A percentile compares a stretch with the other conserved stretches of the same genome.
Conservation (phyloP, 495 filamentous ascomycete genomes). For the Podospora bellae-mahoneyi region DNA sequence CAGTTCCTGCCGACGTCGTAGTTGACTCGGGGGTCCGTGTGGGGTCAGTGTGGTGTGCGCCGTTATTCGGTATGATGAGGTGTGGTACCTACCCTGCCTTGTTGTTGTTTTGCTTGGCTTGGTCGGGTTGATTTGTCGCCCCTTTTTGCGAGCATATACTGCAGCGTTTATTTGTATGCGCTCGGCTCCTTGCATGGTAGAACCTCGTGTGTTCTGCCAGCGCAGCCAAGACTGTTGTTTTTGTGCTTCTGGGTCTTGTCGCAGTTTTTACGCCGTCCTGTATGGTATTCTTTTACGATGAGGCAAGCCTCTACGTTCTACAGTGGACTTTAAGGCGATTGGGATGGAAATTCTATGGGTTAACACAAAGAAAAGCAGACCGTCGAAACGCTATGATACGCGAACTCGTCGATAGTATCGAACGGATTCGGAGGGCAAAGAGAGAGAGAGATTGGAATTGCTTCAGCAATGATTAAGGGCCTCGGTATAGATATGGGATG, state of each 20-base stretch:
- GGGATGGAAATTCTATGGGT: conserved; percentile 1
- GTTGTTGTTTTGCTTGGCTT: conserved; percentile 9
- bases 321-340: background rate
- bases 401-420: background rate
- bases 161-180: background rate
- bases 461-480: background rate
- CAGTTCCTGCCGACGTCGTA: background rate
- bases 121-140: background rate
- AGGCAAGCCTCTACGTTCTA: background rate
- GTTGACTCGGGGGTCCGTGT: background rate
- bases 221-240: background rate
- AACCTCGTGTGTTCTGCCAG: background rate
- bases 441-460: background rate
- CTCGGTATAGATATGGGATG: background rate
- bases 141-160: background rate
- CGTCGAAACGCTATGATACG: background rate
- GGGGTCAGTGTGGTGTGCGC: background rate
- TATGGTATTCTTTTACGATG: background rate
- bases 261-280: background rate
- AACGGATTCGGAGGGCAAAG: background rate
- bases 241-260: background rate
- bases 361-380: background rate
- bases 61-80: background rate
- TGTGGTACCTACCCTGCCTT: background rate
- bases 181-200: background rate